Percentiles rank a stretch among this genome's conserved stretches.
These are phyloP conservation scores for Backusella australiensis DNA, from an alignment of 192 early-diverging fungal genomes.

Conservation along the genomic window DNA sequence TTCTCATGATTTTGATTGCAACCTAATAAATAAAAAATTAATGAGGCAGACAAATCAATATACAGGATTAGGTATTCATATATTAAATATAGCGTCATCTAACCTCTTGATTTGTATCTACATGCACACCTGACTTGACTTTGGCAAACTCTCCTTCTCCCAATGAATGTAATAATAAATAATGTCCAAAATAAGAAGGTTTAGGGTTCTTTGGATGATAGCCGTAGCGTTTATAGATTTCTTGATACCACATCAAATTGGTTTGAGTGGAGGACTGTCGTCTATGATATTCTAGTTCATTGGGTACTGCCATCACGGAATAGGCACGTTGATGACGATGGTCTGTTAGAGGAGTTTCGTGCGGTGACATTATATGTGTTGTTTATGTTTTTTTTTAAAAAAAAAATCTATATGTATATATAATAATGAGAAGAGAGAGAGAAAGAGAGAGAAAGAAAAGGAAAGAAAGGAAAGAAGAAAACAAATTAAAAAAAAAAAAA, in stretches of 20 bases:
- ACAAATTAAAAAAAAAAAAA: background rate
- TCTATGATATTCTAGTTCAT: constrained; percentile 14
- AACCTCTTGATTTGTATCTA: constrained; percentile 68
- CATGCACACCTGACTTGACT: constrained; percentile 92
- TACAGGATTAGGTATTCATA: background rate
- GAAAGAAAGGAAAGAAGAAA: constrained; percentile 6
- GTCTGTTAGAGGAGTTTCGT: background rate
- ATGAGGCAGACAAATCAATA: background rate
- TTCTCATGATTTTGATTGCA: constrained; percentile 94
- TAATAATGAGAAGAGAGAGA: background rate
- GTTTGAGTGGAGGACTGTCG: constrained; percentile 24
- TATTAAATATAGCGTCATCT: constrained; percentile 2
- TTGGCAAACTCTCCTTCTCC: constrained; percentile 99
- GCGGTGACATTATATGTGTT: background rate
- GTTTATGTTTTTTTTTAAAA: background rate
- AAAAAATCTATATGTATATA: background rate
- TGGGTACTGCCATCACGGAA: constrained; percentile 45
- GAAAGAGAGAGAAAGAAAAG: background rate
- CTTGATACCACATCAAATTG: constrained; percentile 34
- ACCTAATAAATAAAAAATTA: constrained; percentile 52
- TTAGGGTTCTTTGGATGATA: constrained; percentile 32
- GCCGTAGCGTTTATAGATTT: constrained; percentile 24
- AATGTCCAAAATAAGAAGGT: constrained; percentile 81
- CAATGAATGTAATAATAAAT: constrained; percentile 91
- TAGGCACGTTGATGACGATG: constrained; percentile 43